Percentiles rank a stretch among this genome's conserved stretches.
phyloP scores from a whole-genome alignment of 2,329 filamentous ascomycete genomes.

The Colletotrichum graminicola region DNA sequence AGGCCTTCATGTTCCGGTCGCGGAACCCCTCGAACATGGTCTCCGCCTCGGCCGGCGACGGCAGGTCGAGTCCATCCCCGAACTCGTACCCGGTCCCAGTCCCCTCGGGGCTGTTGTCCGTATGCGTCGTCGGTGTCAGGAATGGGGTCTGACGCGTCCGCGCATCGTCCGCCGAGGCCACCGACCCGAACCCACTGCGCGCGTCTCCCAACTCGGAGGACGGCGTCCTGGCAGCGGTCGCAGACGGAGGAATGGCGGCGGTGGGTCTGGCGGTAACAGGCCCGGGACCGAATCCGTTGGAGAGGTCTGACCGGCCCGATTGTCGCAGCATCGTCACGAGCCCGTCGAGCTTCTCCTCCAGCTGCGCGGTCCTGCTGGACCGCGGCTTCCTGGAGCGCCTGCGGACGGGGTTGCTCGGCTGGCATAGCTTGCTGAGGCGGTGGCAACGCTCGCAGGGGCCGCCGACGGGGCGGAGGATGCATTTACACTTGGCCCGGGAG shows the following conservation, averaged over 20 bases:
- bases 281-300: background rate
- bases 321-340: constrained; percentile 47
- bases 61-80: constrained; percentile 23
- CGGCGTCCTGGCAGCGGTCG: background rate
- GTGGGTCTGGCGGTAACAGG: background rate
- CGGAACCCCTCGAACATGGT: constrained; percentile 42
- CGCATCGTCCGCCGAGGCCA: background rate
- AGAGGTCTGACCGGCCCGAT: constrained; percentile 25
- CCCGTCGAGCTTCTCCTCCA: constrained; percentile 49
- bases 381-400: constrained; percentile 44
- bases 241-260: background rate
- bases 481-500: constrained; percentile 60
- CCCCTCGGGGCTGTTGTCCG: constrained; percentile 29
- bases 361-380: constrained; percentile 41
- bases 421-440: constrained; percentile 56
- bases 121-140: constrained; percentile 36
- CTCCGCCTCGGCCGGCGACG: constrained; percentile 37
- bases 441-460: constrained; percentile 55
- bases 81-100: constrained; percentile 12
- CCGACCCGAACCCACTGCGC: background rate
- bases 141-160: constrained; percentile 8
- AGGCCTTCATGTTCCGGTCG: constrained; percentile 45
- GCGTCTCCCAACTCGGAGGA: constrained; percentile 5
- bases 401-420: constrained; percentile 53
- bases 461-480: constrained; percentile 51